phyloP scores from a whole-genome alignment of 805 yeast genomes.

The Ascoidea tarda region DNA sequence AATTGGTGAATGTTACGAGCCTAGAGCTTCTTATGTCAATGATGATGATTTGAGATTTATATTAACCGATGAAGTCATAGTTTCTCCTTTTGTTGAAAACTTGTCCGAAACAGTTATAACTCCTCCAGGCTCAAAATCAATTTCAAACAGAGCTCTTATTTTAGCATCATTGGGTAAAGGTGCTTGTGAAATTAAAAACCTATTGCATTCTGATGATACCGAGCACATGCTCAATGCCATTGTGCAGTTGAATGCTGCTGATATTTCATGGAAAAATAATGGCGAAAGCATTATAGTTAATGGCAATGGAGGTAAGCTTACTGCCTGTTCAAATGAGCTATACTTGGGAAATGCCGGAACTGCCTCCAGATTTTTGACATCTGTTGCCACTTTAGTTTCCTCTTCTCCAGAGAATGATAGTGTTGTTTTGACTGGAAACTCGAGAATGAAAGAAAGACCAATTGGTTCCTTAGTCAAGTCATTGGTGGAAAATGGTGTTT shows the following conservation, averaged over 20 bases:
- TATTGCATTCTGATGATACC: constrained; percentile 93
- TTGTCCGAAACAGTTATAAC: constrained; percentile 32
- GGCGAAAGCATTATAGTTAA: constrained; percentile 80
- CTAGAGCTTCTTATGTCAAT: constrained; percentile 69
- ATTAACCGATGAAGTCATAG: constrained; percentile 67
- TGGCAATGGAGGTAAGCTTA: constrained; percentile 71
- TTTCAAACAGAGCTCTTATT: constrained; percentile 87
- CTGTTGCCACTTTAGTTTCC: constrained; percentile 78
- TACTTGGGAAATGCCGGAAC: constrained; percentile 98
- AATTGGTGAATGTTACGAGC: constrained; percentile 84
- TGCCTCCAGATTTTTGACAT: constrained; percentile 86
- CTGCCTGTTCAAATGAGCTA: constrained; percentile 50
- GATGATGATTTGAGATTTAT: constrained; percentile 74
- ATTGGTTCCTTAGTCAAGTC: constrained; percentile 95
- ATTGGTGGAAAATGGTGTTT: constrained; percentile 63
- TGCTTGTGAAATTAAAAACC: constrained; percentile 65
- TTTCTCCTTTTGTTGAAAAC: constrained; percentile 35
- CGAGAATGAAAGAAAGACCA: constrained; percentile 95
- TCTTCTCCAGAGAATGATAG: constrained; percentile 25
- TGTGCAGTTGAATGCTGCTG: constrained; percentile 62
- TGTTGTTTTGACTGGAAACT: constrained; percentile 79
- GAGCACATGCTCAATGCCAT: constrained; percentile 90
- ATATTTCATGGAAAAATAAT: constrained; percentile 27
- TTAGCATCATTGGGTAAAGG: constrained; percentile 89
- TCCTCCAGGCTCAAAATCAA: constrained; percentile 97